Base-by-base conservation (phyloP, 2,329 filamentous ascomycete species). In the Drechslerella stenobrocha region DNA sequence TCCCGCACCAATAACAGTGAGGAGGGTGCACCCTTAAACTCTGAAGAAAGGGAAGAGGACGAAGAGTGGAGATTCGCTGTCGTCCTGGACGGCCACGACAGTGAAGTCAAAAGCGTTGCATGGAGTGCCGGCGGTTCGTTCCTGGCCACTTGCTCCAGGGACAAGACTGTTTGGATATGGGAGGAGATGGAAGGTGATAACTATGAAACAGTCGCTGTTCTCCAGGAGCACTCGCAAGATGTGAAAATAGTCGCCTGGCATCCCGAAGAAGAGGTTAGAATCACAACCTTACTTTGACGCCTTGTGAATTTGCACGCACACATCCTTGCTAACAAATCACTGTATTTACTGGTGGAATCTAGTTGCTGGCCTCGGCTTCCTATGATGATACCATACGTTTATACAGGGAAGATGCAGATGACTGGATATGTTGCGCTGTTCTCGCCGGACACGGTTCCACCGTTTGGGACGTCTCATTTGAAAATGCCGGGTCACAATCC, bases 91-190 rank as follows among this genome's bases (percentile, higher is more conserved):
- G 93, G 93, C 0, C 93, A 97, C 76, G 93, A 97, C 74, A 90
- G 88, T 22, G 93, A 98, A 77, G 88, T 98, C 80, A 87, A 96
- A 80, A 80, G 83, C 26, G 84, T 92, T 70, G 81, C 83, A 1
- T 95, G 90, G 78, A 85, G 82, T 15, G 85, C 88, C 0, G 84
- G 83, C 0, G 88, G 88, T 0, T 84, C 87, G 69, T 86, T 90
- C 73, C 82, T 98, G 2, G 93, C 93, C 3, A 96, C 91, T 0
- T 96, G 91, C 77, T 88, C 85, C 53, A 83, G 93, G 48, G 93
- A 98, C 76, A 97, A 97, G 79, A 88, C 84, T 13, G 89, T 97
- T 15, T 98, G 93, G 93, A 89, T 98, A 73, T 98, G 93, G 93
- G 93, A 98, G 77, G 93, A 97, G 76, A 83, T 96, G 55, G 88